phyloP scores from a whole-genome alignment of 106 monocot genomes.

The Platanthera zijinensis region DNA sequence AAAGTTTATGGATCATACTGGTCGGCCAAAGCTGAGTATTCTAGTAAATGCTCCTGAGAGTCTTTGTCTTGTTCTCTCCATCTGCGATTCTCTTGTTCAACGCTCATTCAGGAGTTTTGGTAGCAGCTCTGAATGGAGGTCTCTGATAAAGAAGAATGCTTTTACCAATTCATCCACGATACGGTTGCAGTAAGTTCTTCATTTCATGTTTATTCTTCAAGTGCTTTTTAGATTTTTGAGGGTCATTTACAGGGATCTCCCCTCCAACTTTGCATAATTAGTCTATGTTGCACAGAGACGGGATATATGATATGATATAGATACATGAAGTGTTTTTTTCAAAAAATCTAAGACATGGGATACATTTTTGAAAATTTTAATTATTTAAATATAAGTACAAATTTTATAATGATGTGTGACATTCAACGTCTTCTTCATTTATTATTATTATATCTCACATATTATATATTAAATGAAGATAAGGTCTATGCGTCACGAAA shows the following conservation, averaged over 20 bases:
- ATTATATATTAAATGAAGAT: too few relatives aligned
- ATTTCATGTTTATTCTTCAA: not conserved
- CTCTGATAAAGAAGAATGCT: constrained; percentile 46
- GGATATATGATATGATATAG: not conserved
- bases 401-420: too few relatives aligned
- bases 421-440: too few relatives aligned
- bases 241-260: too few relatives aligned
- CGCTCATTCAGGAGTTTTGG: constrained; percentile 33
- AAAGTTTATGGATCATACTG: constrained; percentile 55
- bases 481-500: too few relatives aligned
- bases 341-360: too few relatives aligned
- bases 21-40: constrained; percentile 68
- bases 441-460: too few relatives aligned
- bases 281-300: too few relatives aligned
- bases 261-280: too few relatives aligned
- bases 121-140: constrained; percentile 71
- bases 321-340: too few relatives aligned
- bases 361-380: too few relatives aligned
- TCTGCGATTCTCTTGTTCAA: constrained; percentile 52
- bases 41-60: constrained; percentile 45
- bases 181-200: constrained; percentile 66
- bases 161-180: constrained; percentile 31
- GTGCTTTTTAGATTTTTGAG: not conserved
- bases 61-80: constrained; percentile 49
- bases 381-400: too few relatives aligned